phyloP scores from a whole-genome alignment of 2,329 filamentous ascomycete genomes.

The Oidium heveae region DNA sequence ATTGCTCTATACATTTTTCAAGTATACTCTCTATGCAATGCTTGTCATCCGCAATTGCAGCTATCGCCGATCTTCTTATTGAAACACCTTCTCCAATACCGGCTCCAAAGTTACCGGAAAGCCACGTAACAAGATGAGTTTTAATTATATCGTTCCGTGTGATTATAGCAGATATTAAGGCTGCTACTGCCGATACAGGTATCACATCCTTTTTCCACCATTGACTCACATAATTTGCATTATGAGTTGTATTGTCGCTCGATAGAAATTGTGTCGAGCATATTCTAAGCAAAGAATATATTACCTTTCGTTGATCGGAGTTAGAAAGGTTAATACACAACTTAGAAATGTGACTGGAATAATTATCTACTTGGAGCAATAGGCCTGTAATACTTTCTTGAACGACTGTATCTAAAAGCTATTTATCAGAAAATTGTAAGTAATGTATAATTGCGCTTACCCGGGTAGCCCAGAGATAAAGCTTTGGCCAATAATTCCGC shows the following conservation, averaged over 20 bases:
- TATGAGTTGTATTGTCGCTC: neutral
- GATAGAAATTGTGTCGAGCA: slow-evolving; percentile 9
- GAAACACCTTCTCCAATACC: slow-evolving; percentile 37
- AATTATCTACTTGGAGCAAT: slow-evolving; percentile 6
- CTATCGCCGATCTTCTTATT: slow-evolving; percentile 40
- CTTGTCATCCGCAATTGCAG: slow-evolving; percentile 26
- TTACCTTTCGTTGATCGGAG: slow-evolving; percentile 12
- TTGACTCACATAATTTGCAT: neutral
- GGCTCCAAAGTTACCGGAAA: slow-evolving; percentile 35
- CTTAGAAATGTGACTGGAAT: slow-evolving; percentile 6
- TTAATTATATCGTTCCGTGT: slow-evolving; percentile 22
- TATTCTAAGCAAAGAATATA: slow-evolving; percentile 9
- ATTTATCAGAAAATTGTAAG: slow-evolving; percentile 2
- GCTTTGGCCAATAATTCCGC: slow-evolving; percentile 11
- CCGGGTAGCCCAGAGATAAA: slow-evolving; percentile 12
- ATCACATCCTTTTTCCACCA: slow-evolving; percentile 13
- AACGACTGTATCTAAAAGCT: slow-evolving; percentile 8
- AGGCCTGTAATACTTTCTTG: slow-evolving; percentile 8
- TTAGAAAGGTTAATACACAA: slow-evolving; percentile 8
- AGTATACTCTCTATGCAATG: slow-evolving; percentile 29
- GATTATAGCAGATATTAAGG: slow-evolving; percentile 26
- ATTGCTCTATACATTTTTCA: slow-evolving; percentile 44
- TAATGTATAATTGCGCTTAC: slow-evolving; percentile 4
- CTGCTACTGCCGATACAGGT: slow-evolving; percentile 31
- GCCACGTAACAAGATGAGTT: slow-evolving; percentile 34